Evolutionary conservation across 768 basidiomycete genomes (phyloP).

Genomic region (Mycena floridula): DNA sequence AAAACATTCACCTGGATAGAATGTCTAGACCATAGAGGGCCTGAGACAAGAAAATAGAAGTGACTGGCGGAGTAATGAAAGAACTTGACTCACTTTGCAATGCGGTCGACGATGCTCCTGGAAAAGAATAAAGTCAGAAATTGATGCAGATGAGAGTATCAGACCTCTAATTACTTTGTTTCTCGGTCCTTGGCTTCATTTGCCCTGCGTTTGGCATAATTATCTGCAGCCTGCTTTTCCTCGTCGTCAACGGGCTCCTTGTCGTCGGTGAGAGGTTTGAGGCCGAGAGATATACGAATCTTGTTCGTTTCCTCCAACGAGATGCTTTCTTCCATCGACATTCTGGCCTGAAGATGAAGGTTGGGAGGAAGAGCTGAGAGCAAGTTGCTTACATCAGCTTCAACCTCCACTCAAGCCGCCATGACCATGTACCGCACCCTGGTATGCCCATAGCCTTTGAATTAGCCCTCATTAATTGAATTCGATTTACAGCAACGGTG

Average conservation of each 20-base stretch:
- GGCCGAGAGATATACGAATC: slow-evolving; percentile 88
- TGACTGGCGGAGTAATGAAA: slow-evolving; percentile 21
- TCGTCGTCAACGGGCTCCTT: slow-evolving; percentile 60
- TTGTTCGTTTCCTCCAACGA: slow-evolving; percentile 94
- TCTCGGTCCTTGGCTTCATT: slow-evolving; percentile 65
- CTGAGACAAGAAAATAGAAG: slow-evolving; percentile 42
- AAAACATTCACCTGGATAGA: slow-evolving; percentile 17
- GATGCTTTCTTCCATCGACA: slow-evolving; percentile 82
- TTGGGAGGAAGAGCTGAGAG: slow-evolving; percentile 3
- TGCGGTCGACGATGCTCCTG: slow-evolving; percentile 66
- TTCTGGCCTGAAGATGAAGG: slow-evolving; percentile 19
- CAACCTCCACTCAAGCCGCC: slow-evolving; percentile 13
- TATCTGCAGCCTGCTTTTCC: slow-evolving; percentile 82
- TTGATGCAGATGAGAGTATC: slow-evolving; percentile 13
- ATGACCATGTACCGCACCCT: slow-evolving; percentile 24
- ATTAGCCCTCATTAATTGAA: background rate
- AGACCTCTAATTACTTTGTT: slow-evolving; percentile 54
- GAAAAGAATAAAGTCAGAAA: slow-evolving; percentile 18
- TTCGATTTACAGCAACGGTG: slow-evolving; percentile 63
- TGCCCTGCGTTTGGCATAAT: slow-evolving; percentile 72
- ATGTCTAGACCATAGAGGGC: slow-evolving; percentile 34
- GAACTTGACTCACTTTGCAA: slow-evolving; percentile 76
- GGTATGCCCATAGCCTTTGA: slow-evolving; percentile 11
- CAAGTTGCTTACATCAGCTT: background rate
- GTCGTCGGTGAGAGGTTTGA: slow-evolving; percentile 89